These are phyloP conservation scores for Dissophora globulifera DNA, from an alignment of 192 early-diverging fungal species.

Conservation along the genomic window DNA sequence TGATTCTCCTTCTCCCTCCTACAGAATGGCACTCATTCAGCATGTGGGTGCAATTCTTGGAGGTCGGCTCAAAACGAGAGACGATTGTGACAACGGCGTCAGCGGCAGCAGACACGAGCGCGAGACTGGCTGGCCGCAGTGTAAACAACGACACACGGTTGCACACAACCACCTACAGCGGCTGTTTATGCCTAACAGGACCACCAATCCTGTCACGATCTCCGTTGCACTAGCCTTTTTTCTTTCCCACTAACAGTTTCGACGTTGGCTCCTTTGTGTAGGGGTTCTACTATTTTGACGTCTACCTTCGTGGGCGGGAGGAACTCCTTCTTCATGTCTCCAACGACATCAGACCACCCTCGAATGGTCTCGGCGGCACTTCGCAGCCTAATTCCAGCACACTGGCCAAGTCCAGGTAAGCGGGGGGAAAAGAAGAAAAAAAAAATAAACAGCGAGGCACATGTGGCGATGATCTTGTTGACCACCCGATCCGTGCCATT, in stretches of 20 bases:
- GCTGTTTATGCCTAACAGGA: too few relatives aligned
- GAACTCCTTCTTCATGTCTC: slow-evolving; percentile 73
- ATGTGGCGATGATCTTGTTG: too few relatives aligned
- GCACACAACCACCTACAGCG: too few relatives aligned
- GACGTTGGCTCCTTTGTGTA: slow-evolving; percentile 15
- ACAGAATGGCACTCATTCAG: not conserved
- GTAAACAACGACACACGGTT: too few relatives aligned
- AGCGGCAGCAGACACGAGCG: too few relatives aligned
- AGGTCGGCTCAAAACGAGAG: too few relatives aligned
- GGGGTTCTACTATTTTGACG: slow-evolving; percentile 75
- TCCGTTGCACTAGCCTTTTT: not conserved
- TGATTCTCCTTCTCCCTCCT: not conserved
- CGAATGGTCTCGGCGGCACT: slow-evolving; percentile 12
- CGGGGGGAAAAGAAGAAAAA: not conserved
- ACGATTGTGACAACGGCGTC: too few relatives aligned
- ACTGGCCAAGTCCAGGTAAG: slow-evolving; percentile 61
- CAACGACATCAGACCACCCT: slow-evolving; percentile 53
- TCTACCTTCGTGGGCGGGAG: slow-evolving; percentile 74
- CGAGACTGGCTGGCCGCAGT: too few relatives aligned
- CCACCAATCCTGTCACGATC: too few relatives aligned
- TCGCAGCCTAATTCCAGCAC: slow-evolving; percentile 54
- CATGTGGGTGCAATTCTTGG: too few relatives aligned
- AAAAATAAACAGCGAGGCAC: not conserved
- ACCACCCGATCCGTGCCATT: slow-evolving; percentile 2
- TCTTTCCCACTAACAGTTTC: not conserved